These are phyloP conservation scores for Amphicarpaea edgeworthii DNA, from an alignment of 306 rosid species.

Conservation along the genomic window DNA sequence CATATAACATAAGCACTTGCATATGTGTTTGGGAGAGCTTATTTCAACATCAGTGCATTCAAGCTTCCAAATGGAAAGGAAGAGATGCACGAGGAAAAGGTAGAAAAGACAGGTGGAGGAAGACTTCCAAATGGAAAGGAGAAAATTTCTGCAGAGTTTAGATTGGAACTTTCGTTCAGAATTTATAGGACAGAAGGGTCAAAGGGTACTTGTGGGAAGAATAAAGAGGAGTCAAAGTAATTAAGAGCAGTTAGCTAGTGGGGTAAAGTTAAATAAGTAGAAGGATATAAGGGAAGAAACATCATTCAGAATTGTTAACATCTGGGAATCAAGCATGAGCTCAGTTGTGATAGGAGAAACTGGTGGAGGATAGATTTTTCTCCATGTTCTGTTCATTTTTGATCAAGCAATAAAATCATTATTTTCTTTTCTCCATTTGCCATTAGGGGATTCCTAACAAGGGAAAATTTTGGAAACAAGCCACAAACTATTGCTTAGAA, in stretches of 20 bases:
- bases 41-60: too few relatives aligned
- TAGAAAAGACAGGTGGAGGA: neutral
- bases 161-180: neutral
- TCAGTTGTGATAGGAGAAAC: neutral
- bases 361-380: neutral
- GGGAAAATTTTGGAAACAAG: neutral
- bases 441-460: neutral
- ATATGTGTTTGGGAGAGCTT: neutral
- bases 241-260: neutral
- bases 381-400: neutral
- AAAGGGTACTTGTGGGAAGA: neutral
- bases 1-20: neutral
- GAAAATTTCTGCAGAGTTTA: neutral
- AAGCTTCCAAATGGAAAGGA: too few relatives aligned
- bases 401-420: neutral
- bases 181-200: neutral
- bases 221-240: neutral
- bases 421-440: neutral
- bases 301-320: neutral
- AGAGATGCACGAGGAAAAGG: neutral
- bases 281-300: neutral
- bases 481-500: neutral
- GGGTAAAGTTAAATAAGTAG: neutral
- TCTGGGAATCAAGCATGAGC: neutral
- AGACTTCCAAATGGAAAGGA: neutral